Evolutionary conservation across 257 asterid species (phyloP).

Genomic region (Nicotiana otophora): DNA sequence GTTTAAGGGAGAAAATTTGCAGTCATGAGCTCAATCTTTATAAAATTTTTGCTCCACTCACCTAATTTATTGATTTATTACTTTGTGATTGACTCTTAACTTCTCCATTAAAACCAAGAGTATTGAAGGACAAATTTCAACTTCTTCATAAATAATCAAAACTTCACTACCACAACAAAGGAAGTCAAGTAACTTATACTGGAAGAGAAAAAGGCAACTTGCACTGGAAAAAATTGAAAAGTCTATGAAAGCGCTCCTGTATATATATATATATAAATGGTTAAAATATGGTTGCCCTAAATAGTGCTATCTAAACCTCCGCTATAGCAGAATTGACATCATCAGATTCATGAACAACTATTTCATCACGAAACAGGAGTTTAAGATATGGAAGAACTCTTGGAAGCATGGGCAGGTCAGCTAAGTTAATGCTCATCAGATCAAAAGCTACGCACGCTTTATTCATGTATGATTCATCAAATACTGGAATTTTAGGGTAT

Average conservation of each 20-base stretch:
- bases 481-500: constrained; percentile 89
- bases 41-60: neutral
- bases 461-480: constrained; percentile 58
- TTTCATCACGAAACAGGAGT: constrained; percentile 66
- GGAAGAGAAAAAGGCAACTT: neutral
- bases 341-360: constrained; percentile 57
- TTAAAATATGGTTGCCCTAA: neutral
- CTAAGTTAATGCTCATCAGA: constrained; percentile 82
- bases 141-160: neutral
- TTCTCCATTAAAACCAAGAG: neutral
- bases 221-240: neutral
- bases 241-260: neutral
- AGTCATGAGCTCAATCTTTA: neutral
- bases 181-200: neutral
- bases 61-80: neutral
- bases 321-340: constrained; percentile 37
- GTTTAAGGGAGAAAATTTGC: neutral
- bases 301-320: neutral
- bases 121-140: neutral
- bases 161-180: neutral
- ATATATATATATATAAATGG: neutral
- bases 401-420: constrained; percentile 72
- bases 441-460: constrained; percentile 84
- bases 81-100: neutral
- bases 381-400: constrained; percentile 64